Base-by-base conservation (phyloP, 345 rosid species). In the Citrus unshiu region DNA sequence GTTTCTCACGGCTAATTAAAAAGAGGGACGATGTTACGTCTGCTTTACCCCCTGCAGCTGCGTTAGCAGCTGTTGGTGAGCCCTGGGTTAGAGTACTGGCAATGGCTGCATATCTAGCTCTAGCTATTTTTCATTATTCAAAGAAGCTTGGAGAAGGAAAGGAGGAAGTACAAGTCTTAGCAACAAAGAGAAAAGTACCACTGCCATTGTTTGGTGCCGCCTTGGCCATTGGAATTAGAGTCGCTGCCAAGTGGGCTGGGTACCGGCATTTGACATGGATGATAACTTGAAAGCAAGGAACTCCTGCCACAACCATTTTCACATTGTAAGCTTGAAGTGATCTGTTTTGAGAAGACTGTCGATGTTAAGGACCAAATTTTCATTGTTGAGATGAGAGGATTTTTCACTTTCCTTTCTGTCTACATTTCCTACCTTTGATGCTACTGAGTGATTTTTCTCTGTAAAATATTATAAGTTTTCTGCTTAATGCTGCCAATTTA, bases 211-310 rank as follows among this genome's bases (percentile, higher is more conserved):
- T 91, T 56, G 85, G 81, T 22, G 94, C 90, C 14, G 98, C 95
- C 5, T 81, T 95, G 60, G 95, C 98, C 40, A 91, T 95, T 61
- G 99, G 97, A 3, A 85, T 95, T 72, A 89, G 89, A n/a, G 79
- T 89, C 57, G 92, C 96, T 79, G 96, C 97, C 51, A 91, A 90
- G 82, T 91, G 96, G 97, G 99, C 91, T 76, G 98, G 95, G 14
- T 86, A 90, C 82, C 86, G 97, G 77, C 98, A 95, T 83, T 84
- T 95, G 91, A 93, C 97, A 49, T 95, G 97, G 98, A 95, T 92
- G 97, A 78, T 92, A 77, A 88, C 82, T 34, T 95, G 85, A 91
- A 21, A 21, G 25, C 56, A n/a, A 69, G 43, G 27, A 37, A 57
- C 21, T 54, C 34, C 54, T 66, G 25, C 19, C 51, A 14, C 39